Conservation (phyloP, 1,284 basidiomycete genomes). For the Ceratobasidium sp. region DNA sequence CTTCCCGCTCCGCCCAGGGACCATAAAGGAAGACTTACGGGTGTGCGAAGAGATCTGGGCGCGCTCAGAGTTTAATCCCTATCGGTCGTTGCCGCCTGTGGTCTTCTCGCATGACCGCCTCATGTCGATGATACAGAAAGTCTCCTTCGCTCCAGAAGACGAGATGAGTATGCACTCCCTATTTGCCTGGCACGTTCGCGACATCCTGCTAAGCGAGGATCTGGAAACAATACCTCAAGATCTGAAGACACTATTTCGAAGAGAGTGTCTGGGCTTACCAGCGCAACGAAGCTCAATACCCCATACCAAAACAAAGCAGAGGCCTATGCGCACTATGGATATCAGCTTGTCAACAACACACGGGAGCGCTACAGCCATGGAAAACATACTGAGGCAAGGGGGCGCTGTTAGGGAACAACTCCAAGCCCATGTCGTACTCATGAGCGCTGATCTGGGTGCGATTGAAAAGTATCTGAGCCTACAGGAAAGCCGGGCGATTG, state of each 20-base stretch:
- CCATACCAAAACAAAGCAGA: constrained; percentile 45
- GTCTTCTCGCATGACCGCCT: background rate
- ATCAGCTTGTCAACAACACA: too few species aligned
- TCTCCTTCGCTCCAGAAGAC: background rate
- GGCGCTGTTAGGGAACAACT: constrained; percentile 19
- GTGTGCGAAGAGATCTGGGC: background rate
- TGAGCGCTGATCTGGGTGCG: constrained; percentile 48
- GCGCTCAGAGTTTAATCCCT: background rate
- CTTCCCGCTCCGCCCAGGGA: background rate
- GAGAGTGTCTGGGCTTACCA: constrained; percentile 47
- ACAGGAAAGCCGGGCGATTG: too few species aligned
- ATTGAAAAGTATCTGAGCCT: constrained; percentile 44
- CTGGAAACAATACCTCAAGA: constrained; percentile 46
- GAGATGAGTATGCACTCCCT: background rate
- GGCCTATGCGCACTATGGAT: constrained; percentile 47
- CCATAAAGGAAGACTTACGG: background rate
- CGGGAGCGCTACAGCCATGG: constrained; percentile 47
- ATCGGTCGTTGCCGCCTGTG: background rate
- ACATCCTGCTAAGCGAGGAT: background rate
- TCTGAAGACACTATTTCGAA: constrained; percentile 46
- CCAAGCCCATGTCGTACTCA: constrained; percentile 6
- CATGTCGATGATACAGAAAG: constrained; percentile 18
- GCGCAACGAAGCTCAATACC: constrained; percentile 47
- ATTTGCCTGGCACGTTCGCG: too few species aligned
- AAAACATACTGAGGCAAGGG: constrained; percentile 46